Base-by-base conservation (phyloP, 176 grass and related monocot genomes). In the Hsuehochloa calcarea region DNA sequence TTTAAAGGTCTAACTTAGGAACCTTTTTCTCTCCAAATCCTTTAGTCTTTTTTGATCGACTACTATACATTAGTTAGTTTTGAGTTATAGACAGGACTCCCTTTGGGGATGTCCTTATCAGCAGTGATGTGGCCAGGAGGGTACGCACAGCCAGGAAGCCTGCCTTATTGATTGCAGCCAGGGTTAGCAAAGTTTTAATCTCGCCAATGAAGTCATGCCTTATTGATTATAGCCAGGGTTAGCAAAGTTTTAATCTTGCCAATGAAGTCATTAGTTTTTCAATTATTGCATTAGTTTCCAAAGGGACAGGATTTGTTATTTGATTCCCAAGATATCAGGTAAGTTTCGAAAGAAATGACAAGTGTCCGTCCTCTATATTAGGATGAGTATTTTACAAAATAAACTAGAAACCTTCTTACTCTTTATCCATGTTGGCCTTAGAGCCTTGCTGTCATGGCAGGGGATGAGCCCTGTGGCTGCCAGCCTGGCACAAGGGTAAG, bases 91-190 rank as follows among this genome's bases (percentile, higher is more conserved):
- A 22, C 14, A 67, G 56, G 34, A 41, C 1, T 72, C 15, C 40
- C 34, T 61, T 27, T 82, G 11, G 8, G 58, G 54, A 72, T 72
- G 25, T 15, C 54, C 68, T 72, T 82, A 82, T 72, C 26, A 72
- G 29, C 22, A 25, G 13, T 5, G 8, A 45, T 70, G 68, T 11
- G 12, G 4, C 68, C 68, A 71, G 22, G 41, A 46, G 5, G 3
- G 11, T 0, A 25, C 8, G 19, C 25, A 25, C n/a, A 3, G 5
- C 39, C 20, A 43, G 67, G 65, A 22, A 38, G 17, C 29, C 37
- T 67, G 37, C 4, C 38, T 40, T 68, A 22, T 68, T 58, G 10
- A 39, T 59, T 0, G 26, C 14, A 9, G 22, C 50, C 6, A 72
- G 27, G 52, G 52, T 61, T 72, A n/a, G 68, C 7, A 72, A 80